Conservation (phyloP, 106 monocot genomes). For the Platanthera guangdongensis region DNA sequence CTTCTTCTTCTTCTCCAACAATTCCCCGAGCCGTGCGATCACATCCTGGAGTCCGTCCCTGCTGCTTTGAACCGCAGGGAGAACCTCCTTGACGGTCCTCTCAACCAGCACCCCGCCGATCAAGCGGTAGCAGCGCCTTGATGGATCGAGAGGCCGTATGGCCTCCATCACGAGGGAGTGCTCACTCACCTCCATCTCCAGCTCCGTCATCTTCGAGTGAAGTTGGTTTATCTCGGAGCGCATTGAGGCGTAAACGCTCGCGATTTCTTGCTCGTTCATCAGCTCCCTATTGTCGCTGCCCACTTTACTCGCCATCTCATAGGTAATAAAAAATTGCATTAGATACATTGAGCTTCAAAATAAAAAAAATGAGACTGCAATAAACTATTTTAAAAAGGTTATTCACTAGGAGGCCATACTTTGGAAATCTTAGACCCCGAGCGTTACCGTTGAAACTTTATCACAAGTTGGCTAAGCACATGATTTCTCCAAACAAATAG, state of each 20-base stretch:
- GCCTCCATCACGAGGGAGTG: constrained; percentile 81
- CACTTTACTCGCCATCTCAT: constrained; percentile 31
- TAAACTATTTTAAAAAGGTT: neutral
- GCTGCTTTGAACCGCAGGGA: constrained; percentile 84
- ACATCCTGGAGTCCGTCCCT: constrained; percentile 90
- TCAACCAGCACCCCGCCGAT: constrained; percentile 86
- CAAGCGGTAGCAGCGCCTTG: constrained; percentile 85
- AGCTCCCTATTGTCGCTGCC: constrained; percentile 23
- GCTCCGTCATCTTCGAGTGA: constrained; percentile 85
- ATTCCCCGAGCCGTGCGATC: constrained; percentile 65
- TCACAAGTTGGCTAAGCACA: too few species aligned
- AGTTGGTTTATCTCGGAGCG: constrained; percentile 77
- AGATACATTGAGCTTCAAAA: neutral
- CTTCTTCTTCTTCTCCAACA: constrained; percentile 89
- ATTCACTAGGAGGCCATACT: too few species aligned
- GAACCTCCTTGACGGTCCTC: constrained; percentile 75
- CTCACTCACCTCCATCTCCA: constrained; percentile 93
- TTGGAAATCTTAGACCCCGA: too few species aligned
- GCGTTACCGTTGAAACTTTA: too few species aligned
- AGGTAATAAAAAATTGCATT: constrained; percentile 28
- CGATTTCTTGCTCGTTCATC: constrained; percentile 67
- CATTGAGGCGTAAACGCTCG: constrained; percentile 51
- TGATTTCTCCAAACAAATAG: too few species aligned
- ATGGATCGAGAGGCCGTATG: constrained; percentile 74
- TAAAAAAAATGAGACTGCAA: neutral